A percentile compares a stretch with the other conserved stretches of the same genome.
Conservation (phyloP, 2,329 filamentous ascomycete genomes). For the Allantophomopsis lycopodina region DNA sequence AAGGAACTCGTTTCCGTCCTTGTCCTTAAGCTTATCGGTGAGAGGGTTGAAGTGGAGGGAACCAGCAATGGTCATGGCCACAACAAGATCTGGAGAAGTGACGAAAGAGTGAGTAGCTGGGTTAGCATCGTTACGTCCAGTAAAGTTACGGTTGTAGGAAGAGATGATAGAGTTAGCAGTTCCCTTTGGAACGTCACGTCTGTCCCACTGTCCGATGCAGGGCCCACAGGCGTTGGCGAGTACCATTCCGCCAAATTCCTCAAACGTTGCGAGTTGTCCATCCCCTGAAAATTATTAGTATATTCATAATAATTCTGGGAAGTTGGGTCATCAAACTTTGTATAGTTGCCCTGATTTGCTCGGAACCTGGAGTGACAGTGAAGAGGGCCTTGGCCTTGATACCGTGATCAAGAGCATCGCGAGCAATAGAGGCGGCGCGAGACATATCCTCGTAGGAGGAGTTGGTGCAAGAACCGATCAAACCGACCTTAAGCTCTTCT, state of each 20-base stretch:
- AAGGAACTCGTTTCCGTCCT: conserved; percentile 92
- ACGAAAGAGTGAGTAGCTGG: conserved; percentile 90
- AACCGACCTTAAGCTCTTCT: conserved; percentile 86
- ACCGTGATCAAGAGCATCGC: conserved; percentile 82
- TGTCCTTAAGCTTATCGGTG: conserved; percentile 82
- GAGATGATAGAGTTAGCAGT: conserved; percentile 93
- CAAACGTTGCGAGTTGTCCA: conserved; percentile 84
- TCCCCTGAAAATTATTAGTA: conserved; percentile 61
- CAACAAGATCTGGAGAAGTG: conserved; percentile 78
- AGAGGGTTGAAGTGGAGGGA: conserved; percentile 89
- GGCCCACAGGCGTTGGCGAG: conserved; percentile 91
- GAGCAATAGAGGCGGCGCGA: conserved; percentile 80
- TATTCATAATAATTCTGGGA: conserved; percentile 31
- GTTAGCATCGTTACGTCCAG: conserved; percentile 92
- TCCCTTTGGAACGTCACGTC: conserved; percentile 86
- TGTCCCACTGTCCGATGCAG: conserved; percentile 93
- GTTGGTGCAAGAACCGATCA: conserved; percentile 99
- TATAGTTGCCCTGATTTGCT: conserved; percentile 94
- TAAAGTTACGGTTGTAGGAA: conserved; percentile 99
- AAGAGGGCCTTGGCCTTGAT: conserved; percentile 89
- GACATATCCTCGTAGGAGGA: conserved; percentile 79
- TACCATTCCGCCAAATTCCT: conserved; percentile 90
- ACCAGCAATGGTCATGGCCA: conserved; percentile 74
- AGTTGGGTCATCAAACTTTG: conserved; percentile 31
- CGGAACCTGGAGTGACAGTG: conserved; percentile 90